Evolutionary conservation across 176 grass and related monocot species (phyloP).

Genomic region (Cenchrus purpureus): DNA sequence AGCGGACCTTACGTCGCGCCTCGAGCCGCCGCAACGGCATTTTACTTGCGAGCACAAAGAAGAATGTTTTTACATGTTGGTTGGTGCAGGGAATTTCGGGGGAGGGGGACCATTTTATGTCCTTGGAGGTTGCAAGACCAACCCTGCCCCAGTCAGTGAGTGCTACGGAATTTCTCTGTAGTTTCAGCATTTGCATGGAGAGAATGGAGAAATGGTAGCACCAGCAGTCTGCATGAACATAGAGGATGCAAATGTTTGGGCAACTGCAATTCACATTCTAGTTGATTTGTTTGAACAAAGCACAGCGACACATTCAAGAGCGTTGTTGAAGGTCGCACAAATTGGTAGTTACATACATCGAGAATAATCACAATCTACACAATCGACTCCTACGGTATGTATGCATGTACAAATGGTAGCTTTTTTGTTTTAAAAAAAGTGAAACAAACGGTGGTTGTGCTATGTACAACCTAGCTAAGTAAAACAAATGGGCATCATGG

Average conservation of each 20-base stretch:
- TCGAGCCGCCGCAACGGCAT: not conserved
- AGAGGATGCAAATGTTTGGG: not conserved
- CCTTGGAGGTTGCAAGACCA: not conserved
- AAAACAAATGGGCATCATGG: not conserved
- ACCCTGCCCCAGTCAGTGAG: not conserved
- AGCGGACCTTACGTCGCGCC: not conserved
- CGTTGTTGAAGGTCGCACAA: not conserved
- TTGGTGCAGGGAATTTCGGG: slow-evolving; percentile 31
- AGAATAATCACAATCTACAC: not conserved
- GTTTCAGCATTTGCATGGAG: not conserved
- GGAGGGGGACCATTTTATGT: slow-evolving; percentile 27
- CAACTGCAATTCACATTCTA: not conserved
- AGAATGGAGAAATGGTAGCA: not conserved
- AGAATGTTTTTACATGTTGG: not conserved
- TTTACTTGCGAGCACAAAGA: slow-evolving; percentile 40
- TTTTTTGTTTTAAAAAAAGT: no score
- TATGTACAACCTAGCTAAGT: not conserved
- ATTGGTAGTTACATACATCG: not conserved
- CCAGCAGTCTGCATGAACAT: not conserved
- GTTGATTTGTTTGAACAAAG: not conserved
- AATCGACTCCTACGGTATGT: not conserved
- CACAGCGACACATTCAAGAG: not conserved
- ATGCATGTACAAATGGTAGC: not conserved
- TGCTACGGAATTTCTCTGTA: not conserved
- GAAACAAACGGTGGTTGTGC: not conserved